phyloP scores from a whole-genome alignment of 345 rosid genomes.

The Carallia pectinifolia region DNA sequence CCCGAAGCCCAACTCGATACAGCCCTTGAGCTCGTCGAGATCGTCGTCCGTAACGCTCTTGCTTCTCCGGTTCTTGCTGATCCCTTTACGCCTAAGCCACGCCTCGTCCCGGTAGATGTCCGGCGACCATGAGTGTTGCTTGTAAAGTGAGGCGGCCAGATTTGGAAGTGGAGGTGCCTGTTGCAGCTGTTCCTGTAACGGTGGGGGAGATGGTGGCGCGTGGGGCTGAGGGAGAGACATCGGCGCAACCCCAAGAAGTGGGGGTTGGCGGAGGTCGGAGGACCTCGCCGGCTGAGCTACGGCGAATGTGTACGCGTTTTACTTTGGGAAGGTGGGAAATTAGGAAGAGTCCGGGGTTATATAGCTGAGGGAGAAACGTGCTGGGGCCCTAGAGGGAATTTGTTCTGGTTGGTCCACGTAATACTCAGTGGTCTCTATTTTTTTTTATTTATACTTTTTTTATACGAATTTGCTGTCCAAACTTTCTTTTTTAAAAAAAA shows the following conservation, averaged over 20 bases:
- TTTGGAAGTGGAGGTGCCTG: slow-evolving; percentile 11
- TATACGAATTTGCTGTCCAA: neutral
- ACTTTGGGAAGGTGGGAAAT: neutral
- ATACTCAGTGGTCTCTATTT: slow-evolving; percentile 17
- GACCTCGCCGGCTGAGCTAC: slow-evolving; percentile 24
- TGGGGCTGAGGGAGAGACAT: slow-evolving; percentile 12
- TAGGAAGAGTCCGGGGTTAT: neutral
- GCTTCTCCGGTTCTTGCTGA: slow-evolving; percentile 41
- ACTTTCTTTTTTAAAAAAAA: neutral
- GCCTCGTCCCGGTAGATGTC: slow-evolving; percentile 79
- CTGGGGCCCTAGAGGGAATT: neutral
- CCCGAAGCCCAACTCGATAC: slow-evolving; percentile 84
- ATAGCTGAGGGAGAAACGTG: slow-evolving; percentile 7
- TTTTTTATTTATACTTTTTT: neutral
- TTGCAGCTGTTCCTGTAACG: neutral
- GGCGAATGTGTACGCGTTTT: neutral
- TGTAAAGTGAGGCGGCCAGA: slow-evolving; percentile 41
- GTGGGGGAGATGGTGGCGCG: neutral
- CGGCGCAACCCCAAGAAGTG: neutral
- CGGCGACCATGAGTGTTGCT: slow-evolving; percentile 91
- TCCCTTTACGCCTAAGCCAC: slow-evolving; percentile 72
- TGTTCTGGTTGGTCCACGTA: slow-evolving; percentile 16
- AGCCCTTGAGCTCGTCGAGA: slow-evolving; percentile 87
- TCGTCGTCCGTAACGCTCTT: slow-evolving; percentile 93
- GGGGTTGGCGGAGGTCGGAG: slow-evolving; percentile 26